These are phyloP conservation scores for Aspergillus sergii DNA, from an alignment of 2,329 filamentous ascomycete species.

Conservation along the genomic window DNA sequence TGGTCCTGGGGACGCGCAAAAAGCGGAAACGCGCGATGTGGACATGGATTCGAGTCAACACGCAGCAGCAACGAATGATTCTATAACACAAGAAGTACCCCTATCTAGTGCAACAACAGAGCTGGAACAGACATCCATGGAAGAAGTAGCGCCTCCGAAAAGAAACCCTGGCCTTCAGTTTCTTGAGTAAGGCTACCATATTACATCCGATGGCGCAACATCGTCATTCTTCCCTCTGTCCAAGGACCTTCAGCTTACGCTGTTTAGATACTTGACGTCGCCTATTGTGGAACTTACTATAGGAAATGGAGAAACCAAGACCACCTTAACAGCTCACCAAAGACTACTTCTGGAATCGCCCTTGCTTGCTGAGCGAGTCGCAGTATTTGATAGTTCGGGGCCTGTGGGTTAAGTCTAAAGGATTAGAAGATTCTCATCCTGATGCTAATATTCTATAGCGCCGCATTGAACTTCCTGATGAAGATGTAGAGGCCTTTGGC, in stretches of 20 bases:
- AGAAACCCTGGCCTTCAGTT: constrained; percentile 29
- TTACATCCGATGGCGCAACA: neutral
- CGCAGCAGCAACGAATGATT: constrained; percentile 15
- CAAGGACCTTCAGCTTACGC: constrained; percentile 10
- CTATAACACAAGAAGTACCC: constrained; percentile 21
- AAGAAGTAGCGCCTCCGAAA: constrained; percentile 19
- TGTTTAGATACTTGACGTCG: constrained; percentile 61
- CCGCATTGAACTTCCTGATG: constrained; percentile 67
- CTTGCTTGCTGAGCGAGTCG: constrained; percentile 68
- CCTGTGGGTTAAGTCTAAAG: constrained; percentile 53
- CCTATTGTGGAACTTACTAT: constrained; percentile 71
- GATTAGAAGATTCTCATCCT: neutral
- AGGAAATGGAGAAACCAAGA: constrained; percentile 61
- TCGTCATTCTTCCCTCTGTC: neutral
- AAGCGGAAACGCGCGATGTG: constrained; percentile 23
- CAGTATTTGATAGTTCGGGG: constrained; percentile 62
- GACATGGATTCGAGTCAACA: constrained; percentile 24
- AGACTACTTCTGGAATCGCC: constrained; percentile 73
- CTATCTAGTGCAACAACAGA: constrained; percentile 25
- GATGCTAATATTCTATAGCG: constrained; percentile 50
- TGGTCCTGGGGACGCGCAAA: neutral
- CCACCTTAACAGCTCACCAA: constrained; percentile 77
- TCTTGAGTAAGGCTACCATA: constrained; percentile 29
- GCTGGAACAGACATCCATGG: constrained; percentile 15
- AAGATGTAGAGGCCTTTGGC: constrained; percentile 72